Evolutionary conservation across 257 asterid genomes (phyloP).

Genomic region (Thymus mandschuricus): DNA sequence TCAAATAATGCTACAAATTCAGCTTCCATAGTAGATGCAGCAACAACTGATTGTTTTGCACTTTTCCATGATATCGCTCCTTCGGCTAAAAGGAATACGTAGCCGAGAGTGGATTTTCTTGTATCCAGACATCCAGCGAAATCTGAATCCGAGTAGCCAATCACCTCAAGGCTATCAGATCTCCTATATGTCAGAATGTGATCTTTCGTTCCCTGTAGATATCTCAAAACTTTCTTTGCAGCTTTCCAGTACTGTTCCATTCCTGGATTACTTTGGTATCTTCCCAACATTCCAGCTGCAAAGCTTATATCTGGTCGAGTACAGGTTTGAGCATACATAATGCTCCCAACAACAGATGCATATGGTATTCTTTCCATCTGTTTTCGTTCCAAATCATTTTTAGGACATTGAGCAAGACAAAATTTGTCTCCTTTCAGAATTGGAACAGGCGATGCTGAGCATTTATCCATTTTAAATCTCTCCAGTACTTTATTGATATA

Average conservation of each 20-base stretch:
- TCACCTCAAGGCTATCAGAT: too few relatives aligned
- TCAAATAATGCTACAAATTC: not conserved
- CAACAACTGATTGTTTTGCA: not conserved
- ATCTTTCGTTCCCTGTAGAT: too few relatives aligned
- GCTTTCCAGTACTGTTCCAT: slow-evolving; percentile 11
- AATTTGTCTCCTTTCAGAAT: not conserved
- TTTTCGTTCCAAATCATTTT: not conserved
- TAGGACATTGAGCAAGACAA: not conserved
- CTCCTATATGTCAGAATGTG: too few relatives aligned
- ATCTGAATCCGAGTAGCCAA: not conserved
- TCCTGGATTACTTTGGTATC: slow-evolving; percentile 1
- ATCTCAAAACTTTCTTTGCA: not conserved
- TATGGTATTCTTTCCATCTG: not conserved
- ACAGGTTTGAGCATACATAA: not conserved
- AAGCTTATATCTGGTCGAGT: not conserved
- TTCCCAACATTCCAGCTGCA: not conserved
- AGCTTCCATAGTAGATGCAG: not conserved
- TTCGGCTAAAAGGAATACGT: not conserved
- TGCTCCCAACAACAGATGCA: too few relatives aligned
- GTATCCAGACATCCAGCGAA: not conserved
- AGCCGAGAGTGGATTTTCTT: not conserved
- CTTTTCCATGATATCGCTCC: too few relatives aligned
- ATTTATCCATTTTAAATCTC: not conserved
- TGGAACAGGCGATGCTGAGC: not conserved
- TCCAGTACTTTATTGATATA: not conserved